These are phyloP conservation scores for Hypholoma fasciculare DNA, from an alignment of 768 basidiomycete genomes.

Conservation along the genomic window DNA sequence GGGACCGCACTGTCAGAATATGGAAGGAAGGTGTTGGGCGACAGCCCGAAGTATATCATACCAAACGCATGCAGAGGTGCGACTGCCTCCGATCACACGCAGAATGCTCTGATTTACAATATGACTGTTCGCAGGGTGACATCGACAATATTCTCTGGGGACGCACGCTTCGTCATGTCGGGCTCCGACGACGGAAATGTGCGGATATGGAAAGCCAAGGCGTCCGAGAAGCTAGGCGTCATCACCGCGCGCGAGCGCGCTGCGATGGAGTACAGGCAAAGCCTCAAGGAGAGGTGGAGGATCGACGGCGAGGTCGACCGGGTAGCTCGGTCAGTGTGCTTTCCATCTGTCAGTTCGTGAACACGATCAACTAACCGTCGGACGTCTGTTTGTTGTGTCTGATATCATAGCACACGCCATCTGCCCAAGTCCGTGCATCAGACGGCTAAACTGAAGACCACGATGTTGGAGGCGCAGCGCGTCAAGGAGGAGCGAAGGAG, in stretches of 20 bases:
- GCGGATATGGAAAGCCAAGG: slow-evolving; percentile 92
- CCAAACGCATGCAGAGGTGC: slow-evolving; percentile 97
- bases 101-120: background rate
- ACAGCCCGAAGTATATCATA: slow-evolving; percentile 90
- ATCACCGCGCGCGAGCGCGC: slow-evolving; percentile 89
- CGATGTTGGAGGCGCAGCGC: slow-evolving; percentile 86
- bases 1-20: slow-evolving; percentile 92
- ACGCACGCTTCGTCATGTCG: slow-evolving; percentile 86
- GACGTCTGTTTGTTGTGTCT: background rate
- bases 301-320: slow-evolving; percentile 79
- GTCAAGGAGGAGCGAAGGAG: slow-evolving; percentile 94
- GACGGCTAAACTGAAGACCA: slow-evolving; percentile 82
- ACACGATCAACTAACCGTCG: background rate
- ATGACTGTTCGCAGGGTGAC: slow-evolving; percentile 60
- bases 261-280: slow-evolving; percentile 89
- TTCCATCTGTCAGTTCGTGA: background rate
- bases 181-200: slow-evolving; percentile 97
- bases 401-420: slow-evolving; percentile 62
- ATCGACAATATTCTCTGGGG: slow-evolving; percentile 84
- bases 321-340: slow-evolving; percentile 67
- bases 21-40: slow-evolving; percentile 89
- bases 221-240: slow-evolving; percentile 89
- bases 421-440: slow-evolving; percentile 91
- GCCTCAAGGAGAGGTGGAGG: slow-evolving; percentile 87
- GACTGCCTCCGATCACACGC: slow-evolving; percentile 10